phyloP scores from a whole-genome alignment of 2,329 filamentous ascomycete genomes.

The Botryotinia narcissicola region DNA sequence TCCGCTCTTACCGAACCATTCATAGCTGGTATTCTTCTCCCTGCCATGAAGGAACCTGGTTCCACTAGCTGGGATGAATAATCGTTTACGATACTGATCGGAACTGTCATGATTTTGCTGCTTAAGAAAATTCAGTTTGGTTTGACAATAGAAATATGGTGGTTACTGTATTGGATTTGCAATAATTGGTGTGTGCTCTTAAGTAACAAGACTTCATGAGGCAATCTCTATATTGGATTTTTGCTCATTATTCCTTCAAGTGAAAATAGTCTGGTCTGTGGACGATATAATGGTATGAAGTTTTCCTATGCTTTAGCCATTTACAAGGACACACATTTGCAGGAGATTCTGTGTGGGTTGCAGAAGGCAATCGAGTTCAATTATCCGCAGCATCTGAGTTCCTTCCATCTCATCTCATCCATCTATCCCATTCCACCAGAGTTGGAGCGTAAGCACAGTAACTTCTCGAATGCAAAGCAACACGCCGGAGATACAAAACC shows the following conservation, averaged over 20 bases:
- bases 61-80: not conserved
- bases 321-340: not conserved
- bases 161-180: conserved; percentile 34
- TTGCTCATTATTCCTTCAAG: not conserved
- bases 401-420: not conserved
- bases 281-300: no score
- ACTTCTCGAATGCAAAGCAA: not conserved
- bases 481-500: no score
- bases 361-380: not conserved
- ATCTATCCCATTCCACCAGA: not conserved
- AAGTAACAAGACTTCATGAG: not conserved
- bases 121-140: conserved; percentile 5
- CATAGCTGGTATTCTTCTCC: not conserved
- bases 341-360: not conserved
- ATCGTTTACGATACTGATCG: not conserved
- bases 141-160: conserved; percentile 26
- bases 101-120: conserved; percentile 14
- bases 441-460: not conserved
- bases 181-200: conserved; percentile 27
- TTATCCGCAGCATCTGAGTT: not conserved
- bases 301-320: not conserved
- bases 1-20: not conserved
- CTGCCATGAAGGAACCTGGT: not conserved
- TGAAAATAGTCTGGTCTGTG: not conserved
- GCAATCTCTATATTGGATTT: not conserved